Evolutionary conservation across 208 protist species (phyloP), one percentile per base, ranked within the genome.

Genomic region (Spongospora subterranea): DNA sequence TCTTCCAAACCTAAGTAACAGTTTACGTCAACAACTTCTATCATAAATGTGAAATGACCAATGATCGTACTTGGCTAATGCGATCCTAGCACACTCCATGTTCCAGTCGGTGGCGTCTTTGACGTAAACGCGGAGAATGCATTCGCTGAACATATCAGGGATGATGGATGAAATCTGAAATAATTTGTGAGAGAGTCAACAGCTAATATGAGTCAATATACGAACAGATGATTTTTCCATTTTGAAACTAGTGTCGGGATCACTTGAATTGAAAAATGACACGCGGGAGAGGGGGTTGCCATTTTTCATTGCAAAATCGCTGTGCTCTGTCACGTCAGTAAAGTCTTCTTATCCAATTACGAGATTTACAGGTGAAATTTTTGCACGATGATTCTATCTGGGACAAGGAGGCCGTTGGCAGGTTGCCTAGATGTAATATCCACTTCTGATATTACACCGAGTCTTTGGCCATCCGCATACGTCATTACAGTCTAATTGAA

Each of bases 91-190:
- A 6, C 71, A 82, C 13, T 35, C 71, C 71, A 82, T 43, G 71
- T 82, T 82, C n/a, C 35, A 13, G 6, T 82, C 71, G 35, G 71
- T 82, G 35, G 71, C 71, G n/a, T 82, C n/a, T 45, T n/a, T 35
- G 6, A 82, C 71, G 71, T 45, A 82, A 35, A 82, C 71, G 6
- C 71, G 6, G 6, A 82, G 17, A n/a, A 82, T 43, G n/a, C 71
- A 82, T 43, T 82, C 71, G n/a, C 71, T 82, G 71, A 82, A 82
- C 71, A 82, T 82, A 20, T 43, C 71, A 13, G 71, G 71, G 71
- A 82, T 82, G 17, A 82, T 82, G 13, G 35, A 45, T 43, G 71
- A 82, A 35, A 82, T n/a, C 35, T 82, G n/a, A n/a, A n/a, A n/a
- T n/a, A 60, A 60, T 60, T 60, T 24, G 50, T 24, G 24, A 60